Base-by-base conservation (phyloP, 768 basidiomycete species). In the Panaeolus cyanescens region DNA sequence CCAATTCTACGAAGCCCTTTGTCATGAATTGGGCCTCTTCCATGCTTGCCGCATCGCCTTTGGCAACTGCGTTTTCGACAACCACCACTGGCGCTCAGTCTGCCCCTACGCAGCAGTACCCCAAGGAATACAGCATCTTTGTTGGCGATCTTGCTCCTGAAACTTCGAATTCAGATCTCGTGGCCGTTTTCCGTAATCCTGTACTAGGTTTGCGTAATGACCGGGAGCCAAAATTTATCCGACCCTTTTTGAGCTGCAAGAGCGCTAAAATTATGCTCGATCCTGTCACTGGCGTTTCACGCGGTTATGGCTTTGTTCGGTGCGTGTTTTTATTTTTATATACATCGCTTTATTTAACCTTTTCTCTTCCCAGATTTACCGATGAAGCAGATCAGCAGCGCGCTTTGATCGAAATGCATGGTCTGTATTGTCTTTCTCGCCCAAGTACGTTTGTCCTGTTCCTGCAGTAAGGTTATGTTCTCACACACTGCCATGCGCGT, bases 221-320 rank as follows among this genome's bases (percentile, higher is more conserved):
- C 71, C 83, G 93, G 60, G 92, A 92, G 72, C 93, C 93, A 19
- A 92, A 92, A 72, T 91, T 93, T 65, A 93, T 96, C 58, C 84
- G 88, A 7, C 92, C 93, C 2, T 97, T 96, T 77, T 75, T 86
- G 34, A 95, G 93, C 72, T 95, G 94, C 77, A 95, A 94, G 79
- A 95, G 93, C 72, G 95, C 95, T 31, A 95, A 95, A 79, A 96
- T 94, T 65, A 95, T 95, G 93, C 79, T 94, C 54, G 93, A 95
- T 73, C 93, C 95, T 2, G 85, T 90, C 20, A 94, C 93, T 4
- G 94, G 94, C 17, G 86, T 94, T 20, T 93, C 92, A 30, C 83
- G 93, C 63, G 95, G 95, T 3, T 96, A 96, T 73, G 95, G 95
- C 30, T 96, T 96, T 70, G 95, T 97, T 36, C 84, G 95, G 91